Conservation (phyloP, 768 basidiomycete genomes). For the Mycena galericulata region DNA sequence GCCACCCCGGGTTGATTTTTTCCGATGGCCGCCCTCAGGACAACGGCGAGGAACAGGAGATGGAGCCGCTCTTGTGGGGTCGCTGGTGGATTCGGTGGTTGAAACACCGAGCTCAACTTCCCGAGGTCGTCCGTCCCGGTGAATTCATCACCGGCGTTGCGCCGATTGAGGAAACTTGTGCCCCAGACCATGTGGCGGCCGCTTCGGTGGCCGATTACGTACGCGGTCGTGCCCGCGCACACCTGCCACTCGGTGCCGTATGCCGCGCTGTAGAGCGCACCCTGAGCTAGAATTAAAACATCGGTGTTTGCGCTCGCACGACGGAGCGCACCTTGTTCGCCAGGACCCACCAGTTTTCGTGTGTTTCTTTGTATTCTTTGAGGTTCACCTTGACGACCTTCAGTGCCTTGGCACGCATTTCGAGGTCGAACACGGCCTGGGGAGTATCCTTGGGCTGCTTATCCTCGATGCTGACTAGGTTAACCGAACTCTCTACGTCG, state of each 20-base stretch:
- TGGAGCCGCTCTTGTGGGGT: constrained; percentile 6
- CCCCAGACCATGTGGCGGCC: constrained; percentile 14
- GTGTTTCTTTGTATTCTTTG: neutral
- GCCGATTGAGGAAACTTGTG: constrained; percentile 13
- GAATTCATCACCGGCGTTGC: neutral
- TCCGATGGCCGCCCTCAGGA: neutral
- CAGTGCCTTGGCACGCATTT: neutral
- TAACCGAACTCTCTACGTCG: too few species aligned
- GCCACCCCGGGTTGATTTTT: neutral
- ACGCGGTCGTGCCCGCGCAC: constrained; percentile 2
- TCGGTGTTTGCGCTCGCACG: neutral
- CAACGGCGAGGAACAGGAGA: constrained; percentile 14
- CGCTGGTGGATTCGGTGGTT: neutral
- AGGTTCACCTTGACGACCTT: neutral
- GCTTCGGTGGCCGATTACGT: neutral
- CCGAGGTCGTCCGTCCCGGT: neutral
- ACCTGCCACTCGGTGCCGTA: constrained; percentile 13
- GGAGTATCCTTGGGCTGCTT: neutral
- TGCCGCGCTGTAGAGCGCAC: constrained; percentile 16
- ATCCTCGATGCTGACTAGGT: neutral
- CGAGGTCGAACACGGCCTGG: neutral
- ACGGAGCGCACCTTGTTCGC: constrained; percentile 17
- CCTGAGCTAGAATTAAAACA: neutral
- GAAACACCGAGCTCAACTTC: neutral
- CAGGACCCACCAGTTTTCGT: constrained; percentile 20